These are phyloP conservation scores for Pichiaceae sp. DNA, from an alignment of 1,139 yeast genomes.

Conservation along the genomic window DNA sequence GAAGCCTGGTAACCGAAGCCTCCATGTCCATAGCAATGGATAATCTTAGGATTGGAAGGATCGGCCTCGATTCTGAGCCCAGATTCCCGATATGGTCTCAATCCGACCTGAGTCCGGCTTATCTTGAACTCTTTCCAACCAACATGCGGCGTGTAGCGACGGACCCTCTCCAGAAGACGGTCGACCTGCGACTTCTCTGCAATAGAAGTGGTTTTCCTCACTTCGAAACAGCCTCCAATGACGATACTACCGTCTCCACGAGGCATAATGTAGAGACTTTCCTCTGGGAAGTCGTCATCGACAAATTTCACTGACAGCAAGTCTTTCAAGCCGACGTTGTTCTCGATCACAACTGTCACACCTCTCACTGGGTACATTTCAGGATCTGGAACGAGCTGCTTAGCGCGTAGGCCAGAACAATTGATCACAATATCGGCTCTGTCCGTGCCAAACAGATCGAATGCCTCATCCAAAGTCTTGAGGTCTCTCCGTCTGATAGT, in stretches of 20 bases:
- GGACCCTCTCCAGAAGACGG: conserved; percentile 33
- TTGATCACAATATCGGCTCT: conserved; percentile 33
- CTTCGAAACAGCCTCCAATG: conserved; percentile 41
- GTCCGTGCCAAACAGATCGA: conserved; percentile 3
- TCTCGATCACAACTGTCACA: conserved; percentile 34
- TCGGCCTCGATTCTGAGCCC: conserved; percentile 29
- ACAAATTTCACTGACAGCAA: conserved; percentile 24
- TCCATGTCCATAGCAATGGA: conserved; percentile 47
- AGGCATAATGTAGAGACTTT: conserved; percentile 41
- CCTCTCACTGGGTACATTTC: conserved; percentile 35
- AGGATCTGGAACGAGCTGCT: conserved; percentile 28
- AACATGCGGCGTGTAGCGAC: conserved; percentile 34
- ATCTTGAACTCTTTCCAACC: conserved; percentile 30
- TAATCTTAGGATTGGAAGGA: conserved; percentile 10
- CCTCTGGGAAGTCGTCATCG: conserved; percentile 26
- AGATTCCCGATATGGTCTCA: conserved; percentile 40
- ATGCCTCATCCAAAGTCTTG: conserved; percentile 16
- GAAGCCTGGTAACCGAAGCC: conserved; percentile 42
- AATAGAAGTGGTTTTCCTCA: conserved; percentile 18
- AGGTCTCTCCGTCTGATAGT: conserved; percentile 18
- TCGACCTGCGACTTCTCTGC: conserved; percentile 31
- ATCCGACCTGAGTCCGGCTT: conserved; percentile 36
- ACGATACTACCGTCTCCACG: conserved; percentile 48
- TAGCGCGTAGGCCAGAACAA: conserved; percentile 40
- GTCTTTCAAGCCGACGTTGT: conserved; percentile 20